Conservation (phyloP, 2,329 filamentous ascomycete species). For the Verticillium tricorpus region DNA sequence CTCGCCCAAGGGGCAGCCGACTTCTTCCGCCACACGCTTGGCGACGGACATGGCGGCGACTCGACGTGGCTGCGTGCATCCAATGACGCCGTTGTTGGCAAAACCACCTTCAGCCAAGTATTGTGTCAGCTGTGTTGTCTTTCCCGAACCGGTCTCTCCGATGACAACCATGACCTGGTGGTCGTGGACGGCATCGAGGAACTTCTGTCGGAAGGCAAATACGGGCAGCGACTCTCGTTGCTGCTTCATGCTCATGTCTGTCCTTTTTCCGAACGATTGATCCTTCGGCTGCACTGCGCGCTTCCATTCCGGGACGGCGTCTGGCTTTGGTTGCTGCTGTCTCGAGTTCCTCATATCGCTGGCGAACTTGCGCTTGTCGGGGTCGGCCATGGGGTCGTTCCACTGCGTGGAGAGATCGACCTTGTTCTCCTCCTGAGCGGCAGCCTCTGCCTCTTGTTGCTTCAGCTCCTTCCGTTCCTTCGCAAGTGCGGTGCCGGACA, state of each 20-base stretch:
- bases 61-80: conserved; percentile 94
- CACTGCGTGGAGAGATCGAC: conserved; percentile 87
- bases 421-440: conserved; percentile 67
- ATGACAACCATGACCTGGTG: conserved; percentile 96
- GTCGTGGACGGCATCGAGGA: conserved; percentile 79
- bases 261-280: conserved; percentile 78
- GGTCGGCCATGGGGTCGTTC: conserved; percentile 93
- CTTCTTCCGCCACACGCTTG: conserved; percentile 93
- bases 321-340: conserved; percentile 51
- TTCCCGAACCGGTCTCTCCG: conserved; percentile 94
- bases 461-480: conserved; percentile 87
- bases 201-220: conserved; percentile 78
- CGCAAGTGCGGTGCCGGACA: conserved; percentile 83
- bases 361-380: conserved; percentile 83
- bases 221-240: conserved; percentile 88
- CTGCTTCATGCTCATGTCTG: conserved; percentile 88
- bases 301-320: conserved; percentile 89
- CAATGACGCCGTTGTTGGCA: conserved; percentile 81
- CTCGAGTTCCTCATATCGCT: conserved; percentile 73
- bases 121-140: conserved; percentile 94
- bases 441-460: conserved; percentile 80
- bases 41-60: conserved; percentile 97
- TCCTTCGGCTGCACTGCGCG: conserved; percentile 74
- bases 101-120: conserved; percentile 93
- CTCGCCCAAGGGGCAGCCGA: conserved; percentile 83